Conservation (phyloP, 768 basidiomycete genomes). For the Zangia roseola region DNA sequence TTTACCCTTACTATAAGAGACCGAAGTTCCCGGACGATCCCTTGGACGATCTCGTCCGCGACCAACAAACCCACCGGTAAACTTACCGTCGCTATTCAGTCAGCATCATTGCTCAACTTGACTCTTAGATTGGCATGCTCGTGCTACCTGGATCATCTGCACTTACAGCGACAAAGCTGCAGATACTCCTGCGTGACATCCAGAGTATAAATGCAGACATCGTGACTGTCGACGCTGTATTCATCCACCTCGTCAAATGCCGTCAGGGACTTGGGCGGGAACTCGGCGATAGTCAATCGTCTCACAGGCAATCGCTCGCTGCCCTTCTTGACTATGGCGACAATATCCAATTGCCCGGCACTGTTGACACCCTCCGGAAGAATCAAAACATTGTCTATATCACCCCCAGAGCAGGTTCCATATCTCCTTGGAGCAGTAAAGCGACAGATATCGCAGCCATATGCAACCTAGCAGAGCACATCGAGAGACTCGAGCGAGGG, state of each 20-base stretch:
- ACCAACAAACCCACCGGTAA: constrained; percentile 11
- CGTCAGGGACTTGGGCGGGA: constrained; percentile 42
- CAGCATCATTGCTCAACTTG: not conserved
- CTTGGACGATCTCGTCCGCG: not conserved
- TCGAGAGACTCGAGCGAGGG: constrained; percentile 88
- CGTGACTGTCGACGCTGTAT: constrained; percentile 74
- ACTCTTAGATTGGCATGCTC: constrained; percentile 54
- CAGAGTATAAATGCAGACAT: constrained; percentile 53
- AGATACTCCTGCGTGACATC: constrained; percentile 59
- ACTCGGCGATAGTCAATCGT: constrained; percentile 44
- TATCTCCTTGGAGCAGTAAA: constrained; percentile 99
- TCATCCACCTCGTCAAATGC: constrained; percentile 82
- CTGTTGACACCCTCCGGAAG: constrained; percentile 34
- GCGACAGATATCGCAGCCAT: constrained; percentile 92
- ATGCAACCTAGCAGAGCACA: constrained; percentile 70
- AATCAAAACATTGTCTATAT: constrained; percentile 60
- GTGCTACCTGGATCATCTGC: constrained; percentile 76
- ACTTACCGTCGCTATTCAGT: not conserved
- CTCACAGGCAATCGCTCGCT: constrained; percentile 54
- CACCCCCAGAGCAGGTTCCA: constrained; percentile 81
- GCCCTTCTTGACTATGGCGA: constrained; percentile 86
- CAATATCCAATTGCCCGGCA: constrained; percentile 51
- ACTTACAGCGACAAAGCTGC: constrained; percentile 68
- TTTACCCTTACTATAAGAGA: no score
- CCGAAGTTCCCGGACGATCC: no score